Percentiles rank a stretch among this genome's conserved stretches.
phyloP scores from a whole-genome alignment of 1,284 basidiomycete species.

The Sanghuangporus sanghuang region DNA sequence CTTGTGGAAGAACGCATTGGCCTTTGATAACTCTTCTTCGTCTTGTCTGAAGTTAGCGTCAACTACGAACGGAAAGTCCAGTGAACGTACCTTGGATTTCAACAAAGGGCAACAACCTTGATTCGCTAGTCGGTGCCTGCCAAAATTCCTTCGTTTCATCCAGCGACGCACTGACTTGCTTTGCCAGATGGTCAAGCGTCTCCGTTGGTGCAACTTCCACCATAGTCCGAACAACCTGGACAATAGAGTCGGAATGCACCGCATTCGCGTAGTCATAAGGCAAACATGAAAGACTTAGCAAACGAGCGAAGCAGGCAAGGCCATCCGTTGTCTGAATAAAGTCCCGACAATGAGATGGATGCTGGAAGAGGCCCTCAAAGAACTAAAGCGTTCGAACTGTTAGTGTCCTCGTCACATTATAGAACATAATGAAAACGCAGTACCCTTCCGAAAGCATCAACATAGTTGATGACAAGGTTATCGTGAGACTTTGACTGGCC shows the following conservation, averaged over 20 bases:
- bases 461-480: conserved; percentile 69
- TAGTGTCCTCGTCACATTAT: conserved; percentile 14
- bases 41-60: conserved; percentile 24
- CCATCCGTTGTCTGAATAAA: conserved; percentile 79
- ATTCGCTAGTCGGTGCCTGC: conserved; percentile 45
- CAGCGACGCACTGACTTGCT: conserved; percentile 69
- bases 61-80: not conserved
- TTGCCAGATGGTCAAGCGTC: conserved; percentile 69
- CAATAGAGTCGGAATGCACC: conserved; percentile 76
- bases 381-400: conserved; percentile 46
- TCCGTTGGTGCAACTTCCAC: conserved; percentile 81
- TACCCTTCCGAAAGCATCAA: conserved; percentile 73
- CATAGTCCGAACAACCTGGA: conserved; percentile 85
- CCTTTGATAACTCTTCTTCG: conserved; percentile 40
- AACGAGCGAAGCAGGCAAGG: conserved; percentile 67
- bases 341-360: conserved; percentile 80
- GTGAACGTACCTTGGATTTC: conserved; percentile 42
- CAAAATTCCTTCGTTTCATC: conserved; percentile 72
- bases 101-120: conserved; percentile 58
- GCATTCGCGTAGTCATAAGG: conserved; percentile 88
- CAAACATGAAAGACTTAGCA: conserved; percentile 82
- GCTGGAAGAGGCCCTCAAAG: conserved; percentile 92
- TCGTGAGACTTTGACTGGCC: conserved; percentile 50
- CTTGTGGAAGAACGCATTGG: conserved; percentile 70
- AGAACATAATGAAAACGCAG: conserved; percentile 22